Base-by-base conservation (phyloP, 1,284 basidiomycete species). In the Boletus hoseneyae region DNA sequence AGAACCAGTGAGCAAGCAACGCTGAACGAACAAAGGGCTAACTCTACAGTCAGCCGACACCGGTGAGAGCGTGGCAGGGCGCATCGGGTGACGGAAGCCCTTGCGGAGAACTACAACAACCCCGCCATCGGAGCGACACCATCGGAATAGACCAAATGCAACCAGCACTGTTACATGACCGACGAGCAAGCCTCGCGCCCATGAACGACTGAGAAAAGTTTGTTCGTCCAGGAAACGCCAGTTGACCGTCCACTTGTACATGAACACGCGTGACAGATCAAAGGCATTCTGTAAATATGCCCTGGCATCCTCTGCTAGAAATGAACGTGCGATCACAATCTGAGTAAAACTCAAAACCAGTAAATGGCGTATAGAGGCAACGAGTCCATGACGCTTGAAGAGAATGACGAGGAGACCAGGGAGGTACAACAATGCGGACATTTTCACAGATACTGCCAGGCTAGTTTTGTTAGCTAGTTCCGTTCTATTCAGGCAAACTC, bases 161-260 rank as follows among this genome's bases (percentile, higher is more conserved):
- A 80, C 58, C 13, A 97, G 72, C 1, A 77, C 68, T 0, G 68
- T 63, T 5, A 82, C 65, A 62, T 99, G 96, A 9, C 77, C 78
- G 5, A 77, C 55, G 6, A 98, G 72, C 16, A 99, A 74, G 0
- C 71, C 66, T 33, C 66, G 72, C 0, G 93, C 83, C 70, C 88
- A 90, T 18, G 58, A 60, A 3, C 69, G 65, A 52, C 81, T 86
- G 39, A 93, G 68, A 70, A 99, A 99, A 0, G 70, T 73, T 12
- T 80, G 71, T 64, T 95, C 90, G 19, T 78, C 70, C 2, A 99
- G 58, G 62, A 97, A 90, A 32, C 92, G 80, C 95, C 97, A 99
- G 65, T 99, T 99, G 54, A 98, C 95, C 0, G 96, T 98, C 96
- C 96, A 99, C 65, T 91, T 85, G 72, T 91, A 97, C 33, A 97